A percentile compares a stretch with the other conserved stretches of the same genome.
Conservation (phyloP, 106 monocot genomes). For the Alisma plantagoaquatica region DNA sequence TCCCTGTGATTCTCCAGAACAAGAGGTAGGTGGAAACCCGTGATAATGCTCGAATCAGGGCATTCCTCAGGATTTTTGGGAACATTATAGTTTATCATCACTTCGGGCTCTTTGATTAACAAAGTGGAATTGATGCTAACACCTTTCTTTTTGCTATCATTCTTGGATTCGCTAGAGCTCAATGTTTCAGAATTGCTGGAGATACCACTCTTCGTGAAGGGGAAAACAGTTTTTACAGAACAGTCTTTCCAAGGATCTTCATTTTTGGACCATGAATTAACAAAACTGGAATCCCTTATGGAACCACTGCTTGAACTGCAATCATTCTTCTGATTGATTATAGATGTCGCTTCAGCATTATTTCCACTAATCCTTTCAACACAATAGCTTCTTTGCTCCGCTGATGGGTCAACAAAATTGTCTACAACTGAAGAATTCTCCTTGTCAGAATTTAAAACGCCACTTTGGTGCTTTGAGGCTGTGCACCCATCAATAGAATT, state of each 20-base stretch:
- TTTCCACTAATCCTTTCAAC: constrained; percentile 9
- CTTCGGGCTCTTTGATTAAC: constrained; percentile 34
- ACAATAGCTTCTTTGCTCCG: constrained; percentile 17
- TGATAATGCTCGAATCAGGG: constrained; percentile 11
- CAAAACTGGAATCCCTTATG: constrained; percentile 16
- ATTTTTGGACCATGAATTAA: constrained; percentile 37
- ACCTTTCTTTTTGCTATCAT: constrained; percentile 34
- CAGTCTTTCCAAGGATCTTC: constrained; percentile 53
- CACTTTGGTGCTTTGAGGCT: constrained; percentile 18
- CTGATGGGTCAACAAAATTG: constrained; percentile 16
- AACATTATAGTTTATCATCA: constrained; percentile 11
- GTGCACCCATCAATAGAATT: constrained; percentile 41
- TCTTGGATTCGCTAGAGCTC: constrained; percentile 20
- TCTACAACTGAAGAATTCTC: constrained; percentile 17
- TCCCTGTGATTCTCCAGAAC: constrained; percentile 54
- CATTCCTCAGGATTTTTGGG: constrained; percentile 16
- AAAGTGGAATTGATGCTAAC: constrained; percentile 15
- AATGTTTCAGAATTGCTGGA: constrained; percentile 26
- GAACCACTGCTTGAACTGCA: constrained; percentile 13
- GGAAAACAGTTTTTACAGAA: constrained; percentile 63
- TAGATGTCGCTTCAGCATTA: constrained; percentile 11
- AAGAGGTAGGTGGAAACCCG: constrained; percentile 39
- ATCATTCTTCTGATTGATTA: constrained; percentile 8
- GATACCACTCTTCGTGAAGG: constrained; percentile 41
- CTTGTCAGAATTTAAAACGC: constrained; percentile 14